Evolutionary conservation across 306 rosid genomes (phyloP).

Genomic region (Cotoneaster glaucophyllus): DNA sequence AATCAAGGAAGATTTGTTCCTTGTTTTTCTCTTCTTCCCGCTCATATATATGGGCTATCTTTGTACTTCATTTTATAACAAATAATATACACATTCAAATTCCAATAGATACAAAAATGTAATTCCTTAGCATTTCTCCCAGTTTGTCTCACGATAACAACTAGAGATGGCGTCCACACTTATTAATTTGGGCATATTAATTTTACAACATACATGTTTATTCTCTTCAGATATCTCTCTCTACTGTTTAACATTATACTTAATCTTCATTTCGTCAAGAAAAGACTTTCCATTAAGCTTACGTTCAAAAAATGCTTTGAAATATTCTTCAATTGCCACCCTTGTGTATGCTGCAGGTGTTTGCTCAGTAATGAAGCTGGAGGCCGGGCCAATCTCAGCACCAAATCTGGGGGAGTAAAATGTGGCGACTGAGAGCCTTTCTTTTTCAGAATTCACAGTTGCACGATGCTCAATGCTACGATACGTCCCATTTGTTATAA

Average conservation of each 20-base stretch:
- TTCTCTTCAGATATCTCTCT: not conserved
- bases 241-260: not conserved
- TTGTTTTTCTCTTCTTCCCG: too few relatives aligned
- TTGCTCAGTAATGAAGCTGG: conserved; percentile 19
- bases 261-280: not conserved
- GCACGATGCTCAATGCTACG: conserved; percentile 30
- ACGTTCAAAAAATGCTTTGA: not conserved
- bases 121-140: too few relatives aligned
- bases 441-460: conserved; percentile 14
- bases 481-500: conserved; percentile 18
- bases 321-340: not conserved
- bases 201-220: too few relatives aligned
- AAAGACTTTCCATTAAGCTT: conserved; percentile 16
- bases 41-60: too few relatives aligned
- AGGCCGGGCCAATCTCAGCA: conserved; percentile 9
- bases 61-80: too few relatives aligned
- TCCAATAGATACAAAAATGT: too few relatives aligned
- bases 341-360: conserved; percentile 11
- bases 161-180: too few relatives aligned
- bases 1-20: too few relatives aligned
- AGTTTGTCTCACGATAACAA: too few relatives aligned
- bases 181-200: too few relatives aligned
- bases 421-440: conserved; percentile 25
- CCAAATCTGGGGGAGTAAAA: conserved; percentile 4
- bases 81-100: too few relatives aligned